phyloP scores from a whole-genome alignment of 106 monocot species.

The Agapanthus africanus region DNA sequence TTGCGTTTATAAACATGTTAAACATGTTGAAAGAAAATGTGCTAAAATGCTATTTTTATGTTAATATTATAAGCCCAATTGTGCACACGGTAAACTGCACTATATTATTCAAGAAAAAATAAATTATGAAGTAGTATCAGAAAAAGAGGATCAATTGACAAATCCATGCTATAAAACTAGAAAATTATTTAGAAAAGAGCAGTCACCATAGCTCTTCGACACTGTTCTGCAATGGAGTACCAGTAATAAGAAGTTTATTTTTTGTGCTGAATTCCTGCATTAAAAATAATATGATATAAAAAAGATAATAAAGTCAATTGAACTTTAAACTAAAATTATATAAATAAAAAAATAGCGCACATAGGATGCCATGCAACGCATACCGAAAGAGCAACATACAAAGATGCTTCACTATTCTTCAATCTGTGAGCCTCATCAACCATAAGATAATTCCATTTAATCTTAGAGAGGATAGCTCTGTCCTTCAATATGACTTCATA shows the following conservation, averaged over 20 bases:
- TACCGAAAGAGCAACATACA: slow-evolving; percentile 82
- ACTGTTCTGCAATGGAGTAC: slow-evolving; percentile 96
- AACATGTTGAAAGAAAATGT: too few relatives aligned
- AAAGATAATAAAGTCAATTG: neutral
- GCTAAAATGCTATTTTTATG: too few relatives aligned
- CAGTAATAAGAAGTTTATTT: slow-evolving; percentile 96
- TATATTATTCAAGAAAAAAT: too few relatives aligned
- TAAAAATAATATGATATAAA: neutral
- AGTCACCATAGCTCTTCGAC: slow-evolving; percentile 97
- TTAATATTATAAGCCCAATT: too few relatives aligned
- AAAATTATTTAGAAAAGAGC: slow-evolving; percentile 1
- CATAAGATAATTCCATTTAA: slow-evolving; percentile 97
- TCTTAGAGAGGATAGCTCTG: slow-evolving; percentile 76
- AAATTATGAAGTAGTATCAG: too few relatives aligned
- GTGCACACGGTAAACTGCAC: too few relatives aligned
- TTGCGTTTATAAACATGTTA: too few relatives aligned
- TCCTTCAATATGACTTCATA: slow-evolving; percentile 99
- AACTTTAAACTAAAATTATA: neutral
- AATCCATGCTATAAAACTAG: too few relatives aligned
- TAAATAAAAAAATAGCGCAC: neutral
- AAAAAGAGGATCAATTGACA: too few relatives aligned
- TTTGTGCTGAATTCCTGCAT: slow-evolving; percentile 94
- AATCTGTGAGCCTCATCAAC: slow-evolving; percentile 98
- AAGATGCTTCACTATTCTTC: slow-evolving; percentile 92
- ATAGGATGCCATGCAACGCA: slow-evolving; percentile 5